Evolutionary conservation across 768 basidiomycete species (phyloP), one percentile per base, ranked within the genome.

Genomic region (Daedaleopsis nitida): DNA sequence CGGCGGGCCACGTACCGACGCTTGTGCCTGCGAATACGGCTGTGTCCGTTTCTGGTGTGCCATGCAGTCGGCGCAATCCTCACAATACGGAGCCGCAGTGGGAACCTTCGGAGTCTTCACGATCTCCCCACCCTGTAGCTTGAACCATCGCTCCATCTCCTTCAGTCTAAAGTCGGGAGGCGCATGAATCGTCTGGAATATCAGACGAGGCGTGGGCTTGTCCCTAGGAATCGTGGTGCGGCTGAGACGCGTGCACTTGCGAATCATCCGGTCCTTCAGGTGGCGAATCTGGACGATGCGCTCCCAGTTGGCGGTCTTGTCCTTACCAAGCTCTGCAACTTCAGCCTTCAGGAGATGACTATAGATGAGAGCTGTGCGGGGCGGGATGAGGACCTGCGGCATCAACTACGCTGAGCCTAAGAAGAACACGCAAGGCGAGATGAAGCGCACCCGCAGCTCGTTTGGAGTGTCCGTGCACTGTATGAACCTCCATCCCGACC

Each of bases 251-350:
- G 85, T 84, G 69, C 87, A 90, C 68, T 91, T 91, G 72, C 88
- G 86, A 63, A 90, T 85, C 88, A 91, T 89, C 60, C 89, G 83
- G 71, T 91, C 89, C 76, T 91, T 91, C 68, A 91, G 78, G 64
- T 85, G 89, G 14, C 89, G 87, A 51, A 91, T 88, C 70, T 89
- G 82, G 63, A 88, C 77, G 67, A 91, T 81, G 63, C 85, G 83
- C 51, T 87, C 82, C 88, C 87, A 90, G 59, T 83, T 82, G 21
- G 86, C 78, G 37, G 75, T 68, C 3, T 76, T 76, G 59, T 83
- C 83, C 72, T 83, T 86, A 44, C 78, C 77, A 21, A 91, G 80
- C 68, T 91, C 89, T 27, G 75, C 74, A 6, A 75, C 73, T 72
- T 91, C 89, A 43, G 84, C 76, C 66, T 83, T 83, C 45, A 91